Evolutionary conservation across 1,284 basidiomycete genomes (phyloP).

Genomic region (Sutorius eximius): DNA sequence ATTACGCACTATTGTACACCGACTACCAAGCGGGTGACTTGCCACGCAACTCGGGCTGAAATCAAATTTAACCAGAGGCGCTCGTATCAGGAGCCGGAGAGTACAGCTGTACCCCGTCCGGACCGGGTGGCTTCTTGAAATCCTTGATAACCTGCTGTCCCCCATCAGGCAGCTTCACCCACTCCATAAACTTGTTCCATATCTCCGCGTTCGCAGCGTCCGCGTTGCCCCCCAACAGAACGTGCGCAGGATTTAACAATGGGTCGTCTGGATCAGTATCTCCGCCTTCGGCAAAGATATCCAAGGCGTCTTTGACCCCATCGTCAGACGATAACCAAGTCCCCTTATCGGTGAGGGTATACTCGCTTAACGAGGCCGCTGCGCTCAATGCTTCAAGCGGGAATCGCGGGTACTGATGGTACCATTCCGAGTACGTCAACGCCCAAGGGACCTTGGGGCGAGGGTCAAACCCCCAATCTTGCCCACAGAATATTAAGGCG

Average conservation of each 20-base stretch:
- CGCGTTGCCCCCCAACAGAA: slow-evolving; percentile 35
- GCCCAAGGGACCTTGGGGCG: slow-evolving; percentile 49
- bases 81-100: slow-evolving; percentile 1
- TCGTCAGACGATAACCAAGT: slow-evolving; percentile 43
- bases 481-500: neutral
- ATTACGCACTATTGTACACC: too few relatives aligned
- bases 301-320: slow-evolving; percentile 32
- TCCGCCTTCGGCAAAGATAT: slow-evolving; percentile 39
- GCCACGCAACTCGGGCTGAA: too few relatives aligned
- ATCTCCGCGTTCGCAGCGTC: slow-evolving; percentile 24
- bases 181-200: slow-evolving; percentile 41
- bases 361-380: slow-evolving; percentile 46
- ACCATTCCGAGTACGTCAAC: slow-evolving; percentile 50
- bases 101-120: slow-evolving; percentile 20
- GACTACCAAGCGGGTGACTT: too few relatives aligned
- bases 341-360: slow-evolving; percentile 50
- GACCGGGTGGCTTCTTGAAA: slow-evolving; percentile 33
- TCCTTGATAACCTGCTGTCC: slow-evolving; percentile 42
- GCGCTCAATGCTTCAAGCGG: slow-evolving; percentile 47
- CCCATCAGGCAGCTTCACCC: slow-evolving; percentile 40
- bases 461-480: neutral
- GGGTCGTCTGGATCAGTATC: slow-evolving; percentile 37
- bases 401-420: slow-evolving; percentile 52
- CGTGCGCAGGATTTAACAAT: slow-evolving; percentile 46
- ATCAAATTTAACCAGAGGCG: too few relatives aligned